Evolutionary conservation across 768 basidiomycete species (phyloP).

Genomic region (Podaxis sp.): DNA sequence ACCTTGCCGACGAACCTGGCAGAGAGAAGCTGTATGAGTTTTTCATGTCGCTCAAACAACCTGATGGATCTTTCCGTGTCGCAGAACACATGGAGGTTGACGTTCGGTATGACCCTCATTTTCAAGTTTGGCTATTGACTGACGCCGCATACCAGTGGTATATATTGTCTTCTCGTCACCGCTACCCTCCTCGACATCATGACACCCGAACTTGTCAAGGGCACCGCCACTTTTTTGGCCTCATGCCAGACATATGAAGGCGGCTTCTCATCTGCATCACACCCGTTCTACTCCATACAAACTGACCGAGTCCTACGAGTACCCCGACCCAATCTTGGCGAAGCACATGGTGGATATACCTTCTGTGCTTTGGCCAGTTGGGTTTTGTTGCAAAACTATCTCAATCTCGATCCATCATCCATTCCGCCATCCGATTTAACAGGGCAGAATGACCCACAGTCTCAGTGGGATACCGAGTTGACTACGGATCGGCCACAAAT

Average conservation of each 20-base stretch:
- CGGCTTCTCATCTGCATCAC: conserved; percentile 81
- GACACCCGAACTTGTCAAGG: conserved; percentile 81
- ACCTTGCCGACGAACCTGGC: neutral
- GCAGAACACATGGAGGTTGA: conserved; percentile 89
- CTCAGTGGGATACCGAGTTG: conserved; percentile 7
- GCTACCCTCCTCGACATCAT: conserved; percentile 83
- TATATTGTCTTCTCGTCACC: conserved; percentile 86
- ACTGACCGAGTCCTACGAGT: conserved; percentile 29
- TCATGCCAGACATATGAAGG: conserved; percentile 98
- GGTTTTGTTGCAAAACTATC: conserved; percentile 68
- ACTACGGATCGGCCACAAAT: conserved; percentile 38
- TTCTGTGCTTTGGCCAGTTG: conserved; percentile 90
- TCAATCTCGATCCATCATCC: conserved; percentile 21
- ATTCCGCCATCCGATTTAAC: neutral
- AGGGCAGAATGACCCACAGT: neutral
- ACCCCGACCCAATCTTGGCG: conserved; percentile 79
- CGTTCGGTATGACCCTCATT: conserved; percentile 60
- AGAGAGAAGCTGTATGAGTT: conserved; percentile 81
- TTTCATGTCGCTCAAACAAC: conserved; percentile 89
- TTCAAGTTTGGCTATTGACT: neutral
- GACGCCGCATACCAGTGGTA: conserved; percentile 55
- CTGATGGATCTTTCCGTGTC: conserved; percentile 92
- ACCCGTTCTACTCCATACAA: conserved; percentile 54
- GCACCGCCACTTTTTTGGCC: conserved; percentile 76
- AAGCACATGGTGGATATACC: conserved; percentile 97